Evolutionary conservation across 129 eudicot species (phyloP), one percentile per base, ranked within the genome.

Genomic region (Centaurea solstitialis): DNA sequence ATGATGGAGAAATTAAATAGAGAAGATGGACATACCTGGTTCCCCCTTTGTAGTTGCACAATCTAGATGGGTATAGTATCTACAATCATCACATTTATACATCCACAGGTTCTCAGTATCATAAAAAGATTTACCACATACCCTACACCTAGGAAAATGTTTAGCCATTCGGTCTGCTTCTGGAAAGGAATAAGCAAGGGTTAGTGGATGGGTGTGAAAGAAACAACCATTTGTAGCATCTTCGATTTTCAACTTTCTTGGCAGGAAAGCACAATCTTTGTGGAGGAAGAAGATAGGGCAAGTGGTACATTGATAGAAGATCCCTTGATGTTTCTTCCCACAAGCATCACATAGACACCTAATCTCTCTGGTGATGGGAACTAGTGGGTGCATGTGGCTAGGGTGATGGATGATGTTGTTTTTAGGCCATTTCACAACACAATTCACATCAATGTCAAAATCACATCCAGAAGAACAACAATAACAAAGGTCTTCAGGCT

Each of bases 301-400:
- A 1, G 13, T 38, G 35, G 24, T 66, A 21, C 81, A 77, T 1
- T 9, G 73, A 77, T 64, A 66, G 0, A 72, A 77, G 7, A 8
- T 21, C 17, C 68, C 81, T 39, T 23, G 15, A 7, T 21, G 73
- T 21, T 64, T 8, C 1, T 24, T 68, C 4, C 6, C 9, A 6
- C 81, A 77, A 8, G 81, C 81, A 23, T 18, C 23, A 40, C 81
- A 77, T 17, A 5, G 2, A 22, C 78, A 82, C 24, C n/a, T 21
- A 37, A 66, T 50, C 13, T 24, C 23, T 67, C 37, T 18, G 12
- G 21, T 13, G 66, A 57, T 2, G 37, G 35, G 4, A 66, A 68
- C 57, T 37, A 37, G 70, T 40, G 30, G 30, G 30, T 26, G 30
- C 1, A 26, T 26, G 30, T 26, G 30, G 30, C 30, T 26, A 26